Evolutionary conservation across 2,329 filamentous ascomycete genomes (phyloP), one percentile per base, ranked within the genome.

Genomic region (Verticillium isaacii): DNA sequence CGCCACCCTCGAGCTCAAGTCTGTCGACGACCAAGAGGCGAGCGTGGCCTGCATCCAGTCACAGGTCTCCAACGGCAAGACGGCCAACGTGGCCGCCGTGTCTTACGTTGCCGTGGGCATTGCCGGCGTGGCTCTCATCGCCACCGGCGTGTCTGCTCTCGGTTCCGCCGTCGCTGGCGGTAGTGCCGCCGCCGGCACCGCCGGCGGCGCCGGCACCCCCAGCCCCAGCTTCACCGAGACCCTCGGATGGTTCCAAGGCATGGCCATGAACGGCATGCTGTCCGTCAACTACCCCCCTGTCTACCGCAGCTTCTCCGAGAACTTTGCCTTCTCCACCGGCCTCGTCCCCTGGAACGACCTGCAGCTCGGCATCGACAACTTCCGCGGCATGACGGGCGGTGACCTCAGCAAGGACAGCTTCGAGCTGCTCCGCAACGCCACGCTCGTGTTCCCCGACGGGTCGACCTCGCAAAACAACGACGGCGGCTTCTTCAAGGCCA

Each of bases 251-350:
- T 97, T 98, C 75, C 93, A 98, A 76, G 89, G 90, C 58, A 90
- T 98, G 82, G 93, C 95, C 32, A 90, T 95, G 80, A 97, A 95
- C 75, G 93, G 95, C 66, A 98, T 98, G 95, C 83, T 97, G 73
- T 96, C 91, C 63, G 93, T 96, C 69, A 86, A 89, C 69, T 93
- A 97, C 68, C 95, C 95, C 4, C 81, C 86, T 39, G 87, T 98
- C 41, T 98, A 98, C 78, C 87, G 89, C 68, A 94, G 88, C 73
- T 99, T 97, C 76, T 81, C 90, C 65, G 91, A 91, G 78, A 98
- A 98, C 78, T 98, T 99, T 74, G 93, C 83, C 56, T 98, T 97
- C 80, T 94, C 92, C 66, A 90, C 89, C 32, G 93, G 93, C 58
- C 78, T 98, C 62, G 82, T 98, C 61, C 86, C 90, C 7, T 97